A percentile compares a stretch with the other conserved stretches of the same genome.
phyloP scores from a whole-genome alignment of 129 eudicot species.

The Flaveria linearis region DNA sequence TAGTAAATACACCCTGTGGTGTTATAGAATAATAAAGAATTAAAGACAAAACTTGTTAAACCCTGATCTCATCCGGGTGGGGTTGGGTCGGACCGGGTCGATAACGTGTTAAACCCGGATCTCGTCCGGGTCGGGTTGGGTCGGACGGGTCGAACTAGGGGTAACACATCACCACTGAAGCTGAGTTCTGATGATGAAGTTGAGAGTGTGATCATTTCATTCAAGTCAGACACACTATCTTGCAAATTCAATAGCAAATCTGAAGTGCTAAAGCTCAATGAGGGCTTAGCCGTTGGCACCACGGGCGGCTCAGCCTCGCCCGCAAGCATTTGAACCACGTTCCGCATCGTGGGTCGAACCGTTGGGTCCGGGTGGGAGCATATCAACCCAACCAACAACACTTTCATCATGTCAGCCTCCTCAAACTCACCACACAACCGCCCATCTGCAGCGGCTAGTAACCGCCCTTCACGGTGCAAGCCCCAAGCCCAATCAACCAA shows the following conservation, averaged over 20 bases:
- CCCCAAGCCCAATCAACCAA: constrained; percentile 98
- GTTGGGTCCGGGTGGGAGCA: constrained; percentile 85
- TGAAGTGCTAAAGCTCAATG: constrained; percentile 69
- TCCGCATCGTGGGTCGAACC: constrained; percentile 78
- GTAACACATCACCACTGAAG: constrained; percentile 44
- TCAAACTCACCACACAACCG: constrained; percentile 64
- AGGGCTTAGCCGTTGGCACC: constrained; percentile 74
- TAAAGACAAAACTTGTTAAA: constrained; percentile 24
- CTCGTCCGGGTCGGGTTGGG: neutral
- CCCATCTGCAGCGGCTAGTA: constrained; percentile 52
- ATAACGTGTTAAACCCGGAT: neutral
- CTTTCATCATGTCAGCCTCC: constrained; percentile 68
- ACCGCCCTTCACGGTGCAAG: constrained; percentile 63
- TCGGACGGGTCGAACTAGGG: constrained; percentile 39
- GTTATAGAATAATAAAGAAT: constrained; percentile 3
- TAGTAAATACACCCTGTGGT: constrained; percentile 27
- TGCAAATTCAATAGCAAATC: constrained; percentile 65
- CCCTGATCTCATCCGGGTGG: neutral
- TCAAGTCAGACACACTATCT: constrained; percentile 81
- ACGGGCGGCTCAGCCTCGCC: constrained; percentile 79
- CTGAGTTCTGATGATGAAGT: constrained; percentile 63
- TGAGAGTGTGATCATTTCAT: constrained; percentile 58
- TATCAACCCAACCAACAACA: constrained; percentile 65
- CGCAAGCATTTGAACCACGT: constrained; percentile 73
- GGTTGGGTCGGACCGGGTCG: constrained; percentile 20